Evolutionary conservation across 495 filamentous ascomycete species (phyloP).

Genomic region (Durotheca rogersii): DNA sequence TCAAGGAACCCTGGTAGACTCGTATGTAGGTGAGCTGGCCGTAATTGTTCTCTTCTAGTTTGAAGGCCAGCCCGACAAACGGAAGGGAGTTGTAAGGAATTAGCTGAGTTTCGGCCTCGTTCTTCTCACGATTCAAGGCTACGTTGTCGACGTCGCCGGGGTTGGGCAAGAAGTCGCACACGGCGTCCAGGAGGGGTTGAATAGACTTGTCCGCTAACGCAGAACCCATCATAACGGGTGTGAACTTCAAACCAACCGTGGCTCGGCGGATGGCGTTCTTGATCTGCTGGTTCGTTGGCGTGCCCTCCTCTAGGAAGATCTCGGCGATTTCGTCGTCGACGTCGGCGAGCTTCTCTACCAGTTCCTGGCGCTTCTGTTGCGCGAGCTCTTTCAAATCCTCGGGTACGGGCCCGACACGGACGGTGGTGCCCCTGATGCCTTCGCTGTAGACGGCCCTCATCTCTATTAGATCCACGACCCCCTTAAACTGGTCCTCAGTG

Average conservation of each 20-base stretch:
- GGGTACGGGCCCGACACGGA: conserved; percentile 75
- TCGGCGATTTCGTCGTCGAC: conserved; percentile 99
- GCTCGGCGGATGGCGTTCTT: conserved; percentile 86
- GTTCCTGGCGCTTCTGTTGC: conserved; percentile 73
- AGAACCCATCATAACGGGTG: conserved; percentile 94
- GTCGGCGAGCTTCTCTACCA: conserved; percentile 95
- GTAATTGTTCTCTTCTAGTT: conserved; percentile 98
- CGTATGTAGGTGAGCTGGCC: conserved; percentile 98
- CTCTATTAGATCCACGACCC: conserved; percentile 87
- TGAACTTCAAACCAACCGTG: conserved; percentile 87
- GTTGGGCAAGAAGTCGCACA: conserved; percentile 95
- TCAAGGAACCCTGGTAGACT: conserved; percentile 92
- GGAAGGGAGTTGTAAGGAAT: conserved; percentile 90
- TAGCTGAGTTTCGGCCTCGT: conserved; percentile 78
- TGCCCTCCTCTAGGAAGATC: conserved; percentile 84
- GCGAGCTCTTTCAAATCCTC: conserved; percentile 69
- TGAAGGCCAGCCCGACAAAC: conserved; percentile 96
- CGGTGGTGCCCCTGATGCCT: conserved; percentile 70
- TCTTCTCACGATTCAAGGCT: conserved; percentile 78
- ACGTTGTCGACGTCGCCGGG: conserved; percentile 86
- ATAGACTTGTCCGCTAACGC: conserved; percentile 93
- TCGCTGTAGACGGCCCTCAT: conserved; percentile 95
- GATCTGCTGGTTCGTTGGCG: conserved; percentile 75
- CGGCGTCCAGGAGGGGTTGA: conserved; percentile 96
- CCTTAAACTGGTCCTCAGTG: conserved; percentile 85